Base-by-base conservation (phyloP, 306 rosid species). In the Corylus americana region DNA sequence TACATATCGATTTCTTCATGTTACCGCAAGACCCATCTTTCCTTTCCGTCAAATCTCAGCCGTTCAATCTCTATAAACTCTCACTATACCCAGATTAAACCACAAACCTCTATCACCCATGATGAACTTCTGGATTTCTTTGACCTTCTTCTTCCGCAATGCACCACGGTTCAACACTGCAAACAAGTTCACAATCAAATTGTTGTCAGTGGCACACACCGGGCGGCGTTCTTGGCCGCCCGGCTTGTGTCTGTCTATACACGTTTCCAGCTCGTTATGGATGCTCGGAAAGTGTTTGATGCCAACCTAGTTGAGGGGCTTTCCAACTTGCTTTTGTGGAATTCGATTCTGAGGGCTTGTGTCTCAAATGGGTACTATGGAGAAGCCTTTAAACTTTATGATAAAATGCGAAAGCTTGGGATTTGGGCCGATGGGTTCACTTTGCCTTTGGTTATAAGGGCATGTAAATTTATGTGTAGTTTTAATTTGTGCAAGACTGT, bases 381-480 rank as follows among this genome's bases (percentile, higher is more conserved):
- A 29, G 74, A 82, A 63, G 93, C 87, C 8, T 48, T 91, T 71
- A 1, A 77, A 35, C 37, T 92, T 70, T 91, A 88, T 71, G 73
- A 71, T 78, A 67, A 78, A 81, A 91, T 94, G 98, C 81, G 80
- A 73, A 87, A 80, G 47, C 81, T 89, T 71, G 89, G 98, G 50
- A 82, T 91, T 85, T 87, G 74, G 62, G 89, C 89, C 35, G 98
- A 92, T 77, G 92, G 97, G 42, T 91, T 92, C 82, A 90, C 97
- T 20, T 83, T 92, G 39, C 96, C 98, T 17, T 62, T 92, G 85
- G 73, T 89, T 71, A 69, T 90, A 54, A 85, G 85, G 74, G 91
- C 94, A 35, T 89, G 91, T 49, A 58, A 90, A 14, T 39, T 69
- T 80, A 18, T 85, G 31, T 82, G 85, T 45, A 10, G 12, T 50